Base-by-base conservation (phyloP, 208 protist species). In the Acanthamoeba culbertsoni region DNA sequence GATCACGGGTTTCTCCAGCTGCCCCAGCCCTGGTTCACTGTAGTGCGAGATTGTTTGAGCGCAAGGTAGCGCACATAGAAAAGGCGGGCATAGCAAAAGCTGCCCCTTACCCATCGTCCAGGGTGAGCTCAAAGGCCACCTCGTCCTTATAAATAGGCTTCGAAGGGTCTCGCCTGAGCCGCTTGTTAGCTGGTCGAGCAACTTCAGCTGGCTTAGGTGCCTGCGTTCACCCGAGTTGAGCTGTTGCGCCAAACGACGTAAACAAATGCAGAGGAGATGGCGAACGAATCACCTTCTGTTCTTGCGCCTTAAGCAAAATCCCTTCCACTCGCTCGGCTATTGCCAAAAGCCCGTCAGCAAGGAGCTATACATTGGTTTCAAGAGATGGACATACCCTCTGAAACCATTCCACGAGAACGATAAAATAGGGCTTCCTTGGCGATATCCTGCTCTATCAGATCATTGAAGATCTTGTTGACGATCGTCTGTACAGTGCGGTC, bases 141-240 rank as follows among this genome's bases (percentile, higher is more conserved):
- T 84, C 73, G 40, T 84, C 73, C 43, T 84, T 84, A 37, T 84
- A 84, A 40, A 84, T 84, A 37, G 73, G 73, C 5, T 84, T 84
- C 26, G 73, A 84, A 1, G 73, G 73, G 28, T 84, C 73, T 51
- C 73, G 73, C 40, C 48, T 84, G 23, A 84, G 35, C 23, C 73
- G 73, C 43, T 84, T 84, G 3, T 84, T 84, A 16, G 73, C 40
- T 51, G 40, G 73, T 37, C 40, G 43, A 8, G 35, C 43, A 12
- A 55, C 40, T 23, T 84, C 73, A 8, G 35, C 43, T 40, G 35
- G 12, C 48, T 40, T 10, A 12, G 35, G 73, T 48, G 35, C 40
- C 73, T 75, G 28, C 28, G 65, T 40, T n/a, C n/a, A n/a, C 20
- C 20, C 23, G 14, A n/a, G 16, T 75, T n/a, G 12, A 18, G 65